Conservation (phyloP, 208 protist genomes). For the Tritrichomonas musculus region DNA sequence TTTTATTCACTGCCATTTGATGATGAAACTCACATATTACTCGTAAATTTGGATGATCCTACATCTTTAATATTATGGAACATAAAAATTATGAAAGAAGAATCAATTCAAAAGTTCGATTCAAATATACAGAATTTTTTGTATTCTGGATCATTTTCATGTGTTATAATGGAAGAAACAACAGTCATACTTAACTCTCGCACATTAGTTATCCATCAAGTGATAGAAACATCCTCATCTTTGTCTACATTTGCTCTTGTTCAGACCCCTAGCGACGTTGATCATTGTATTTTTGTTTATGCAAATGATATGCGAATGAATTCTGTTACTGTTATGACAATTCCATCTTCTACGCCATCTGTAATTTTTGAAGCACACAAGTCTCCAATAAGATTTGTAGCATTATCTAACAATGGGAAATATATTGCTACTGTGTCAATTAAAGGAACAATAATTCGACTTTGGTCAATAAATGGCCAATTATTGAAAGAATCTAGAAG, state of each 20-base stretch:
- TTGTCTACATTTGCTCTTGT: neutral
- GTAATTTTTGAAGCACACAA: neutral
- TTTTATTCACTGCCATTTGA: neutral
- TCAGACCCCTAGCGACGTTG: neutral
- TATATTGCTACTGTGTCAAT: neutral
- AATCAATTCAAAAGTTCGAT: neutral
- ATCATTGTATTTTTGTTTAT: neutral
- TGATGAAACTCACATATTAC: neutral
- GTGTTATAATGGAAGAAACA: neutral
- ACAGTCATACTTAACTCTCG: neutral
- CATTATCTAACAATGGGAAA: neutral
- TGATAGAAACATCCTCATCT: neutral
- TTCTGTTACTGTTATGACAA: neutral
- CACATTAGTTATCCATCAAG: neutral
- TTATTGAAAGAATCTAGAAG: neutral
- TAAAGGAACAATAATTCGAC: constrained; percentile 16
- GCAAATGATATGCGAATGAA: neutral
- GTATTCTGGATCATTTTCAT: neutral
- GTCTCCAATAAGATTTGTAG: neutral
- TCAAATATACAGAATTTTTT: neutral
- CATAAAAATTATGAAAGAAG: too few relatives aligned
- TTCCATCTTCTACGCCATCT: neutral
- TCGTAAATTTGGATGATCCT: neutral
- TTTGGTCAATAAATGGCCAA: neutral
- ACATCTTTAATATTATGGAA: neutral